Percentiles rank a stretch among this genome's conserved stretches.
phyloP scores from a whole-genome alignment of 441 rosid species.

The Syzygium syzygioides region DNA sequence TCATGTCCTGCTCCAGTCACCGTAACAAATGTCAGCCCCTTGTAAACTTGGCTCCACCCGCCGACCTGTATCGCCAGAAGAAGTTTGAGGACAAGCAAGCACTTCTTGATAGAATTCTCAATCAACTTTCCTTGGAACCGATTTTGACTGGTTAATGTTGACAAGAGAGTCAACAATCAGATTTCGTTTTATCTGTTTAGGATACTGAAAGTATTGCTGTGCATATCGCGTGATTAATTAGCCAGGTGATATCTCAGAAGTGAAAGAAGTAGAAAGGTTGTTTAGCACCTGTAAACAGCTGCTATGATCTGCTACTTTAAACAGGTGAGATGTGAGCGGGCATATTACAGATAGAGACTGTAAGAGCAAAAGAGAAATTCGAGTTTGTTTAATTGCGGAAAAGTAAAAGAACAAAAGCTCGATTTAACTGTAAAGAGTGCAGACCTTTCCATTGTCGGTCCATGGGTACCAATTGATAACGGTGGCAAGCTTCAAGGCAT shows the following conservation, averaged over 20 bases:
- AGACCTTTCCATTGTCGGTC: constrained; percentile 69
- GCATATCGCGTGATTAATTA: neutral
- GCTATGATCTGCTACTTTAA: neutral
- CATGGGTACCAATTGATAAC: constrained; percentile 80
- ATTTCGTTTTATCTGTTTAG: neutral
- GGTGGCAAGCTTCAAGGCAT: constrained; percentile 66
- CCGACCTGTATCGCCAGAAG: constrained; percentile 49
- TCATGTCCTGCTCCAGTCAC: constrained; percentile 90
- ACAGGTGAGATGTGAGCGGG: neutral
- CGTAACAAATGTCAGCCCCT: constrained; percentile 73
- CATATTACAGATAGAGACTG: neutral
- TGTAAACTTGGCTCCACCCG: constrained; percentile 91
- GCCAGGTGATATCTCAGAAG: neutral
- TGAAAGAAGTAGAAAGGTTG: neutral
- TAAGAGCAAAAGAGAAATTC: neutral
- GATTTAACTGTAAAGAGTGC: neutral
- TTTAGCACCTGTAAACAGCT: neutral
- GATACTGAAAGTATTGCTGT: neutral
- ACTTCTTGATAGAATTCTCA: neutral
- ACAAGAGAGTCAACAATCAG: neutral
- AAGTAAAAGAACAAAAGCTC: neutral
- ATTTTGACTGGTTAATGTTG: neutral
- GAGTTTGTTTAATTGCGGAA: neutral
- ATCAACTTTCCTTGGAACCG: neutral
- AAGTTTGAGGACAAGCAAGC: neutral